Base-by-base conservation (phyloP, 2,329 filamentous ascomycete species). In the Verticillium nubilum region DNA sequence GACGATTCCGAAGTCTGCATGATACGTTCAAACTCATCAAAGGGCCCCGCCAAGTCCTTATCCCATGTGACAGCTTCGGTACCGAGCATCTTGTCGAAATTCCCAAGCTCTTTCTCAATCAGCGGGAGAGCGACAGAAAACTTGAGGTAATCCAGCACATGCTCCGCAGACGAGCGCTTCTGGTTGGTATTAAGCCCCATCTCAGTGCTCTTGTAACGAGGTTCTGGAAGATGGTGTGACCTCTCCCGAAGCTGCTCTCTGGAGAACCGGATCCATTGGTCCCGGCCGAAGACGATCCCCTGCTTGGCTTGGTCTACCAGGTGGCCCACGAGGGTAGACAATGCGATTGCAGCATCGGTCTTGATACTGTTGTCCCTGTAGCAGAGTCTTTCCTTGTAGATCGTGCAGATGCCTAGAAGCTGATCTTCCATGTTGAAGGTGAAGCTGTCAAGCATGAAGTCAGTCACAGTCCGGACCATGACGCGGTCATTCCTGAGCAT, bases 371-470 rank as follows among this genome's bases (percentile, higher is more conserved):
- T 80, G 13, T 80, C 77, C 13, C 79, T 76, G 61, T 92, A 92
- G 33, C 83, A 85, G 0, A 87, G 71, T 4, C 73, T 77, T 56
- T 90, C 86, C 61, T 89, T 88, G 68, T 80, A 85, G 4, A 76
- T 80, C 0, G 89, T 93, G 59, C 83, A 86, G 0, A 75, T 74
- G 0, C 90, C 90, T 2, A 94, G 77, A 26, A 86, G 72, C 6
- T 77, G 80, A 1, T 78, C 77, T 50, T 80, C 70, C 68, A 85
- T 78, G 29, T 83, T 84, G 68, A 90, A 90, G 0, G 69, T 66
- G 53, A 92, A 82, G 3, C 81, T 80, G 23, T 75, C 70, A 37
- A 71, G 66, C 1, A 91, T 67, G 63, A 88, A 85, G 1, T 75
- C 70, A 1, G 73, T 67, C 0, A 80, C 70, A 1, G 70, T 73